Evolutionary conservation across 2,329 filamentous ascomycete genomes (phyloP), one percentile per base, ranked within the genome.

Genomic region (Monosporascus sp.): DNA sequence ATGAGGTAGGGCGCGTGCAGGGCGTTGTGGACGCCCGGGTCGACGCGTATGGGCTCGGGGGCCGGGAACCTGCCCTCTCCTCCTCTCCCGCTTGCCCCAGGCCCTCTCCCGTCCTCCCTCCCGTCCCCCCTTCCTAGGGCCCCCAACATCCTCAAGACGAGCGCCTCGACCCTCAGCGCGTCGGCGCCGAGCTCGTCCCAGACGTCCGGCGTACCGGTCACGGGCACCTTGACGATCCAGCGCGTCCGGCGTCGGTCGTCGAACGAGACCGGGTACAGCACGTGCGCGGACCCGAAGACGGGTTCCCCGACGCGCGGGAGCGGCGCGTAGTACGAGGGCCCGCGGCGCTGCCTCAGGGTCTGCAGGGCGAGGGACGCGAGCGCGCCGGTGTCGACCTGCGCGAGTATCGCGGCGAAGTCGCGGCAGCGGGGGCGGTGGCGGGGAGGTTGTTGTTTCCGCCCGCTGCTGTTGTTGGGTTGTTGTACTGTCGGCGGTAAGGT

Each of bases 171-270:
- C 20, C 57, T 56, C 20, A 66, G 56, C 6, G 59, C 45, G 46
- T 60, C 59, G 7, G 56, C 49, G 36, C 49, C 50, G 9, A 53
- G 43, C 27, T 34, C 40, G 38, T 61, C 57, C 63, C 61, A 66
- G 2, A 36, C 49, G n/a, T 57, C 59, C 8, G 56, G 50, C 3
- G 54, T 61, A 17, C 57, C 58, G 9, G 55, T 52, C 27, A 49
- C 48, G 0, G 64, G 64, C 26, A 66, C 61, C 57, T 66, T 65
- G 44, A 61, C 49, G 7, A 64, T 52, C 63, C 64, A 66, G 9
- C 24, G 31, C 26, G 52, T 46, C 4, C 19, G 20, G 16, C 7
- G 11, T 6, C 44, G 48, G 16, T 40, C 34, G 20, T 54, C 45
- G 43, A 63, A 61, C 36, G 54, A 52, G 17, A 65, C 52, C 38